phyloP scores from a whole-genome alignment of 306 rosid species.

The Macrotyloma uniflorum region DNA sequence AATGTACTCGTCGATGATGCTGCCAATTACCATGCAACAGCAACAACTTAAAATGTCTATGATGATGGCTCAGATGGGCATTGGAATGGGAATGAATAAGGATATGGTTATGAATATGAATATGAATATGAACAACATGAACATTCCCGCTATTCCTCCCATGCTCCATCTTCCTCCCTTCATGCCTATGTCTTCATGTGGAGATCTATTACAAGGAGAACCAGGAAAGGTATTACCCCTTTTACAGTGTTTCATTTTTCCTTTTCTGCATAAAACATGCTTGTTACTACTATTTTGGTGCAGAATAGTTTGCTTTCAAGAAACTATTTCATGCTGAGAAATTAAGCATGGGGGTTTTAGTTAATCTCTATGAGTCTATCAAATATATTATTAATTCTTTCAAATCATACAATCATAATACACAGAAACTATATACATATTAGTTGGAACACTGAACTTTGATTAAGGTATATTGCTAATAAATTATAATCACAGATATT shows the following conservation, averaged over 20 bases:
- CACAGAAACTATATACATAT: too few species aligned
- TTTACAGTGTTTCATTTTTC: slow-evolving; percentile 37
- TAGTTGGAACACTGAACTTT: too few species aligned
- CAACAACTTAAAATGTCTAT: slow-evolving; percentile 65
- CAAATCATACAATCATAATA: too few species aligned
- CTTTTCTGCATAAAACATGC: background rate
- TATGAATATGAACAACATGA: slow-evolving; percentile 26
- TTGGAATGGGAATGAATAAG: slow-evolving; percentile 46
- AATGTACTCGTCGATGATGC: slow-evolving; percentile 56
- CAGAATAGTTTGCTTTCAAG: background rate
- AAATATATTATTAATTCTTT: too few species aligned
- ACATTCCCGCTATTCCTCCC: slow-evolving; percentile 46
- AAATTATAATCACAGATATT: too few species aligned
- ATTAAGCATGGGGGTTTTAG: too few species aligned
- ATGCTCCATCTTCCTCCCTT: slow-evolving; percentile 53
- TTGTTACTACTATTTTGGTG: too few species aligned
- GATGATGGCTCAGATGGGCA: slow-evolving; percentile 56
- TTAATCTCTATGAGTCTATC: too few species aligned
- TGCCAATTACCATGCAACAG: slow-evolving; percentile 59
- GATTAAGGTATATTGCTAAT: too few species aligned
- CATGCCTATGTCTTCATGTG: slow-evolving; percentile 51
- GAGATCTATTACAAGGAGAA: slow-evolving; percentile 33
- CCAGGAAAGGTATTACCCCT: slow-evolving; percentile 23
- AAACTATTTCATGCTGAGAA: too few species aligned
- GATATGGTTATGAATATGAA: slow-evolving; percentile 26